A percentile compares a stretch with the other conserved stretches of the same genome.
phyloP scores from a whole-genome alignment of 2,329 filamentous ascomycete species.

The Immersiporthe knoxdaviesiana region DNA sequence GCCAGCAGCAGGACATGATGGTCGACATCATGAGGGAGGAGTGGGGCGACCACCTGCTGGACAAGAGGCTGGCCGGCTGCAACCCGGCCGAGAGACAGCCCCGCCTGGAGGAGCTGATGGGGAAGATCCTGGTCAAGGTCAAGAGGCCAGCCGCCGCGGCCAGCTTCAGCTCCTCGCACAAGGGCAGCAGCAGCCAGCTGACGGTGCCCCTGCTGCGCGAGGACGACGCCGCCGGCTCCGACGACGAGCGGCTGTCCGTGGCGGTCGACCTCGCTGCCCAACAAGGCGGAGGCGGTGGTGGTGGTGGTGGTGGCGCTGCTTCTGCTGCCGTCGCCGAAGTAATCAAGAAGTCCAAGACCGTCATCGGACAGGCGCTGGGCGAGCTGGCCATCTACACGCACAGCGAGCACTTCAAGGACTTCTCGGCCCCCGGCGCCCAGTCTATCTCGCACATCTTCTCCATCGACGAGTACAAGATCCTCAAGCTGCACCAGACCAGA shows the following conservation, averaged over 20 bases:
- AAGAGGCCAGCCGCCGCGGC: constrained; percentile 57
- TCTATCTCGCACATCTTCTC: constrained; percentile 78
- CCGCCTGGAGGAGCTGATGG: constrained; percentile 69
- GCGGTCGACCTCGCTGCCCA: constrained; percentile 23
- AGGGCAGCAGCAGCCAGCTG: constrained; percentile 36
- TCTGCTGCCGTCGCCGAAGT: constrained; percentile 43
- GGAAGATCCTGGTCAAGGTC: constrained; percentile 84
- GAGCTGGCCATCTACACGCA: constrained; percentile 83
- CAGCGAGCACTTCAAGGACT: constrained; percentile 77
- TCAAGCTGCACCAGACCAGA: constrained; percentile 59
- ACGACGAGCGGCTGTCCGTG: constrained; percentile 44
- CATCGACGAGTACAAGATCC: constrained; percentile 80
- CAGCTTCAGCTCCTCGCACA: constrained; percentile 11
- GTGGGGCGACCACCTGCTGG: constrained; percentile 77
- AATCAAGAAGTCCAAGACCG: constrained; percentile 57
- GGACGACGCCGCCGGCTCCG: constrained; percentile 47
- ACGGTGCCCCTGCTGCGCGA: constrained; percentile 44
- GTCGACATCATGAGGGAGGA: constrained; percentile 91
- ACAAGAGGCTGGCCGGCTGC: constrained; percentile 54
- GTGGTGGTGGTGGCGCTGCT: constrained; percentile 29
- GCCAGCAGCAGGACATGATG: constrained; percentile 87
- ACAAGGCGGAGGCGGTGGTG: not conserved
- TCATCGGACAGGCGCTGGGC: constrained; percentile 72
- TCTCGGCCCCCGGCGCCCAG: constrained; percentile 66
- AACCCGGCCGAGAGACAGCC: constrained; percentile 63